Evolutionary conservation across 2,329 filamentous ascomycete species (phyloP).

Genomic region (Aureobasidium sp.): DNA sequence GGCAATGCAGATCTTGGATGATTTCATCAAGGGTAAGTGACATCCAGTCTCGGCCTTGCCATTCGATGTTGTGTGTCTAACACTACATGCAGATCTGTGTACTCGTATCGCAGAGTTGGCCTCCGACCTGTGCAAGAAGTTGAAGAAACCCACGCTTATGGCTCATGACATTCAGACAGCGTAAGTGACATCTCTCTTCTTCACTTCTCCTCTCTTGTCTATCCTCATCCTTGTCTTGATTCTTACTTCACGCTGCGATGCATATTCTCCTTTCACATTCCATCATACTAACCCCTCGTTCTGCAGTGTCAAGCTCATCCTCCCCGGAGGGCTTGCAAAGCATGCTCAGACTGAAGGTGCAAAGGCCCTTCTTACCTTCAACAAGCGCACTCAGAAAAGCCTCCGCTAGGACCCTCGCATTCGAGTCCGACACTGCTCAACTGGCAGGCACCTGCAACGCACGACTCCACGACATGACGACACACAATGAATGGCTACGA

Average conservation of each 20-base stretch:
- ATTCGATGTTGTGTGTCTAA: background rate
- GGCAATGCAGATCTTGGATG: background rate
- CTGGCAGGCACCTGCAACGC: too few relatives aligned
- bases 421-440: background rate
- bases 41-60: background rate
- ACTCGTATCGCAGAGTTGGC: background rate
- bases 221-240: background rate
- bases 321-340: background rate
- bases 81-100: background rate
- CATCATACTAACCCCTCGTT: background rate
- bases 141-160: background rate
- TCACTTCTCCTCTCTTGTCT: too few relatives aligned
- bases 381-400: background rate
- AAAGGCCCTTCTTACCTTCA: background rate
- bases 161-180: background rate
- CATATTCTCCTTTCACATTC: background rate
- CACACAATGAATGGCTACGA: background rate
- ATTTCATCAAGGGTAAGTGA: background rate
- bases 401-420: background rate
- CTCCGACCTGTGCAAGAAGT: slow-evolving; percentile 1
- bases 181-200: background rate
- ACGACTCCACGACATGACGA: background rate
- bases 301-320: background rate
- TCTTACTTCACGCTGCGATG: background rate
- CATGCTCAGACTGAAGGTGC: background rate